Evolutionary conservation across 1,139 yeast genomes (phyloP), one percentile per base, ranked within the genome.

Genomic region (Yamadazyma blattariae): DNA sequence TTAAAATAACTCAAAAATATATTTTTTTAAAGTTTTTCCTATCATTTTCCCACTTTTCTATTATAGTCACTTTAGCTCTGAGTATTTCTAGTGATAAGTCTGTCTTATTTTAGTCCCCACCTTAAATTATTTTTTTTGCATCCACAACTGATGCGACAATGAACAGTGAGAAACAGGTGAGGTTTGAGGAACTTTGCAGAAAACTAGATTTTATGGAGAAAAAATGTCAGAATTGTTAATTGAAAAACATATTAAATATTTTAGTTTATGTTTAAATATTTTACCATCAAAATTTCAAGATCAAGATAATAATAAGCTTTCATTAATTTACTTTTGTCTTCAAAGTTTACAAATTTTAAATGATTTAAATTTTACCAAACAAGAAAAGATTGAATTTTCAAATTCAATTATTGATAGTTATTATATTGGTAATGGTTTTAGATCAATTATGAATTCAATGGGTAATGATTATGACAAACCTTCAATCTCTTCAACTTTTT

Each of bases 401-500:
- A 57, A 71, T 2, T 73, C 72, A 66, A 62, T 83, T 4, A 77
- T 78, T 48, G 36, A 49, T 7, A 77, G 73, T 44, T 54, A 76
- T 47, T 52, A 66, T 27, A 64, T 78, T 3, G 67, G 59, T 6
- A 57, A 48, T 27, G 57, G 61, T 5, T 80, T 82, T 52, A 54
- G 87, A 38, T 76, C 86, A 18, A 63, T 74, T 2, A 77, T 75
- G 44, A 38, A 40, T 19, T 26, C 44, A 17, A 40, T 44, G 20
- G 54, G 54, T 1, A 10, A 15, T 2, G 32, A 29, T 5, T 77
- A 75, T 42, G 90, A 82, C 47, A 67, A 77, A 1, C 78, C 89
- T 2, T 79, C 76, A 41, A 54, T 85, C 10, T 73, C 89, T 1
- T 74, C 88, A 2, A 86, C 95, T 0, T 82, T 77, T 48, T 79